Evolutionary conservation across 257 asterid species (phyloP), one percentile per base, ranked within the genome.

Genomic region (Verbena officinalis): DNA sequence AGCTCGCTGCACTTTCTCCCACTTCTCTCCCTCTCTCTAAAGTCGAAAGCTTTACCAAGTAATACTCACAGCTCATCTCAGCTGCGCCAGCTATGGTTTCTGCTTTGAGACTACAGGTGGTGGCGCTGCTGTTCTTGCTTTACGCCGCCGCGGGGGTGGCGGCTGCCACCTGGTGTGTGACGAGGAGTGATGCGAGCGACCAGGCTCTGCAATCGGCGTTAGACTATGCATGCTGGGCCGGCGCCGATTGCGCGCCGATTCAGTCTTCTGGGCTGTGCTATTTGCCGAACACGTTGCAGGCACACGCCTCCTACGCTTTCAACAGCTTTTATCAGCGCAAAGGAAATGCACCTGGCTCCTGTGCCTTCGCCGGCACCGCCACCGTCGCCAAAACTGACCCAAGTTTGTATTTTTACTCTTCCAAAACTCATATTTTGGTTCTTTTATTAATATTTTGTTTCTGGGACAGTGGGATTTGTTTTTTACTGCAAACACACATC

Each of bases 251-350:
- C 30, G 74, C 81, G 9, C 90, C 96, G 0, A n/a, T 90, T 38
- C 82, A 75, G 55, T 44, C 86, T 0, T 55, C 85, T 31, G 97
- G 97, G 7, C 81, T 83, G 0, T 93, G 99, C 72, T 93, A 34
- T 76, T 77, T 90, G 55, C 97, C 97, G 0, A 93, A 93, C 68
- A 85, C 96, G 4, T 46, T 90, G 22, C 83, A 75, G 45, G 99
- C 99, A 3, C 97, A 90, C 59, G 96, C 96, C 44, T 87, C 97
- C 1, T 93, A 90, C 61, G 99, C 99, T 16, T 90, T 85, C 79
- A 86, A 93, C 50, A 86, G 96, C 15, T 93, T 67, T 8, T 93
- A 59, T 30, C 99, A 87, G 77, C 84, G 96, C 39, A 82, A 38
- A 70, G 80, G 74, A 19, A 84, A 72, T 69, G 92, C 91, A 3